phyloP scores from a whole-genome alignment of 352 stramenopile species.

The Vaucheria bursata region DNA sequence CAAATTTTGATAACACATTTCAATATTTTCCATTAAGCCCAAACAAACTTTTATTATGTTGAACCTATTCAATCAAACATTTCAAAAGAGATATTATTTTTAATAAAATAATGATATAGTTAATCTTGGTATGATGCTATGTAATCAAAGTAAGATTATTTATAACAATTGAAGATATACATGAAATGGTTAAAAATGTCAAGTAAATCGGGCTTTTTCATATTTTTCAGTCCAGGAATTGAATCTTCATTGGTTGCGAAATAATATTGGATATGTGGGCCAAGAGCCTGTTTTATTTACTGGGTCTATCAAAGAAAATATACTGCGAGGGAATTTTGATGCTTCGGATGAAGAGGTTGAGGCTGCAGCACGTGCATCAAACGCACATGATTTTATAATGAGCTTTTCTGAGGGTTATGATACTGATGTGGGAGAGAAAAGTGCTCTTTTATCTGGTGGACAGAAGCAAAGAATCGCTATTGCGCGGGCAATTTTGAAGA shows the following conservation, averaged over 20 bases:
- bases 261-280: constrained; percentile 3
- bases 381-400: constrained; percentile 78
- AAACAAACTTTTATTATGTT: too few relatives aligned
- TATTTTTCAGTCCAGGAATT: background rate
- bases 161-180: too few relatives aligned
- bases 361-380: constrained; percentile 64
- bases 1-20: too few relatives aligned
- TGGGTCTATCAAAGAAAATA: constrained; percentile 50
- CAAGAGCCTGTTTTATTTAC: constrained; percentile 47
- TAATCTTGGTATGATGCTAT: too few relatives aligned
- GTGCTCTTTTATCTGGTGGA: constrained; percentile 62
- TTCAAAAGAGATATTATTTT: too few relatives aligned
- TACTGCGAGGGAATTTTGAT: constrained; percentile 53
- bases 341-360: constrained; percentile 65
- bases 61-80: too few relatives aligned
- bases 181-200: too few relatives aligned
- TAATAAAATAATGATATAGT: too few relatives aligned
- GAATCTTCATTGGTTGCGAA: constrained; percentile 3
- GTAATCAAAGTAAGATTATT: too few relatives aligned
- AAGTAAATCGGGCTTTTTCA: too few relatives aligned
- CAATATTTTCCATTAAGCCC: too few relatives aligned
- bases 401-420: constrained; percentile 52
- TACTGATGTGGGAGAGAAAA: constrained; percentile 12
- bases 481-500: constrained; percentile 70
- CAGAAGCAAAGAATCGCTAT: constrained; percentile 83